phyloP scores from a whole-genome alignment of 257 asterid genomes.

The Capsicum chinense region DNA sequence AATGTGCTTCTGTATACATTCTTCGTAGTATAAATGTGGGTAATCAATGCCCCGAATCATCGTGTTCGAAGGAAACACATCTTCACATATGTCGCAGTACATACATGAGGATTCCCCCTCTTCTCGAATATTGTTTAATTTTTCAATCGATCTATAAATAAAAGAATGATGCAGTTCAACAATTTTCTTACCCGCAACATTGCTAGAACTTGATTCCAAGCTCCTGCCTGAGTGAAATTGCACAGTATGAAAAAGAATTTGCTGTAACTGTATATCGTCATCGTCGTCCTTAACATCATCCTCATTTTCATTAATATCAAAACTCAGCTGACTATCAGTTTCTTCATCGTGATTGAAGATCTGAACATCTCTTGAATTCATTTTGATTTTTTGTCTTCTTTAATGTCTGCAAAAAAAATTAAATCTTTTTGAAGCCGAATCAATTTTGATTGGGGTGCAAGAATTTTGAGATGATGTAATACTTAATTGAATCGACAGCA shows the following conservation, averaged over 20 bases:
- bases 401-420: not conserved
- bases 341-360: not conserved
- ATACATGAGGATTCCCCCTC: conserved; percentile 22
- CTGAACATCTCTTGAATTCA: not conserved
- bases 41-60: not conserved
- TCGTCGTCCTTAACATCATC: not conserved
- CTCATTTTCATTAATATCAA: not conserved
- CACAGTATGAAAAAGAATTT: not conserved
- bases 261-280: not conserved
- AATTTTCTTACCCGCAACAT: not conserved
- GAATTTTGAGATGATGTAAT: not conserved
- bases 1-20: conserved; percentile 5
- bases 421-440: no score
- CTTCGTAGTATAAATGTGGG: conserved; percentile 26
- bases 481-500: no score
- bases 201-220: not conserved
- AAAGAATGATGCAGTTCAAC: not conserved
- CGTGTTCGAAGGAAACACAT: not conserved
- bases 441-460: not conserved
- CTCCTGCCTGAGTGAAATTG: not conserved
- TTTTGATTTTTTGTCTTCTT: not conserved
- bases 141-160: not conserved
- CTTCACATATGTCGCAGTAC: conserved; percentile 32
- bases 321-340: not conserved
- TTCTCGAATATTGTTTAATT: not conserved